A percentile compares a stretch with the other conserved stretches of the same genome.
phyloP scores from a whole-genome alignment of 2,329 filamentous ascomycete genomes.

The Talaromyces sp. region DNA sequence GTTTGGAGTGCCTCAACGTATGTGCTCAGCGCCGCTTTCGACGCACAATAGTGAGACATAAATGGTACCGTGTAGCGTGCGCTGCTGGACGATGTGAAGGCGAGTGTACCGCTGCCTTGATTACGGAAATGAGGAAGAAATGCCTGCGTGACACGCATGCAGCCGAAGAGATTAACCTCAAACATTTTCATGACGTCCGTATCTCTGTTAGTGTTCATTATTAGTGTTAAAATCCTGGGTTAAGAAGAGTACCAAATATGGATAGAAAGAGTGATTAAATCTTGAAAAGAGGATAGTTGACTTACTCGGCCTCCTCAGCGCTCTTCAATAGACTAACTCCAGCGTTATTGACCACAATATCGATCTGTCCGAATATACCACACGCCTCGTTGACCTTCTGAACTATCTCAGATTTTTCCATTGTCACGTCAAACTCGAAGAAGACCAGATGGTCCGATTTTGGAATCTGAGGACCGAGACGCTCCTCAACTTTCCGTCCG shows the following conservation, averaged over 20 bases:
- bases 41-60: conserved; percentile 36
- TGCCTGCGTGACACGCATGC: conserved; percentile 38
- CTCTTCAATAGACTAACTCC: conserved; percentile 31
- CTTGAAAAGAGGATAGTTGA: not conserved
- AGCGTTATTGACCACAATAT: conserved; percentile 40
- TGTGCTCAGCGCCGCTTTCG: conserved; percentile 29
- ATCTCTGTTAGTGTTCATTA: not conserved
- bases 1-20: conserved; percentile 2
- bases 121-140: conserved; percentile 39
- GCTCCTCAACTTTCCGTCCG: conserved; percentile 28
- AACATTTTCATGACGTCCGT: conserved; percentile 32
- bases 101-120: conserved; percentile 33
- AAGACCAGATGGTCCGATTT: conserved; percentile 27
- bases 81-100: conserved; percentile 38
- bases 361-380: conserved; percentile 28
- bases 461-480: conserved; percentile 28
- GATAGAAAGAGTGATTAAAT: not conserved
- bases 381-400: conserved; percentile 24
- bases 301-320: conserved; percentile 31
- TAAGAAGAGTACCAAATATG: not conserved
- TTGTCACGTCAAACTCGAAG: conserved; percentile 30
- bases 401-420: conserved; percentile 23
- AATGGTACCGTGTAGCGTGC: conserved; percentile 30
- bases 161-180: conserved; percentile 41
- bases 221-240: not conserved